A percentile compares a stretch with the other conserved stretches of the same genome.
phyloP scores from a whole-genome alignment of 2,329 filamentous ascomycete genomes.

The Penicillium verrucosum region DNA sequence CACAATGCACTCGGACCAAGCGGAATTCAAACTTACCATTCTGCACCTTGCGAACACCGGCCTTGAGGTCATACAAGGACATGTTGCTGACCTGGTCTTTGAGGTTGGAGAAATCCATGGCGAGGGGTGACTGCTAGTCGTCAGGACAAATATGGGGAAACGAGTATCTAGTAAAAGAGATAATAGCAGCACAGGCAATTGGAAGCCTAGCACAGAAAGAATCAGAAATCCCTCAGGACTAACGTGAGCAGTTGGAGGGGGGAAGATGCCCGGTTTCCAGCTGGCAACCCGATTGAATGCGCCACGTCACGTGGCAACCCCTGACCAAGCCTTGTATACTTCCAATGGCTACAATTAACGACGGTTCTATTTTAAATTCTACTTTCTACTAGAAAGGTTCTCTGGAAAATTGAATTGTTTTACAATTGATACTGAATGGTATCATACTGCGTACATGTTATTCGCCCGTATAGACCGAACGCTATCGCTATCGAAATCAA shows the following conservation, averaged over 20 bases:
- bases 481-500: conserved; percentile 24
- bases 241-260: conserved; percentile 14
- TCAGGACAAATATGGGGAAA: conserved; percentile 2
- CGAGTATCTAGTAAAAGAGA: neutral
- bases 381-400: neutral
- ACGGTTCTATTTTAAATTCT: neutral
- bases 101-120: conserved; percentile 81
- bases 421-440: conserved; percentile 4
- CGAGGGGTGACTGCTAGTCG: conserved; percentile 24
- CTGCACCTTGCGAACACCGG: conserved; percentile 88
- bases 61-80: conserved; percentile 92
- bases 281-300: conserved; percentile 26
- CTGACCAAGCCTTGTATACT: conserved; percentile 23
- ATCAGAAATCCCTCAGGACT: conserved; percentile 16
- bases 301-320: conserved; percentile 35
- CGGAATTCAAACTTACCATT: conserved; percentile 68
- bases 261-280: conserved; percentile 23
- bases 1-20: neutral
- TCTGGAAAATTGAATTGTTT: neutral
- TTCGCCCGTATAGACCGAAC: conserved; percentile 17
- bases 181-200: conserved; percentile 11
- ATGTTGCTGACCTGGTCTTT: conserved; percentile 87
- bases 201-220: conserved; percentile 9
- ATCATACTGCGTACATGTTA: conserved; percentile 25
- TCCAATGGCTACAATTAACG: neutral